A percentile compares a stretch with the other conserved stretches of the same genome.
Evolutionary conservation across 176 grass and related monocot species (phyloP).

Genomic region (Cenchrus americanus): DNA sequence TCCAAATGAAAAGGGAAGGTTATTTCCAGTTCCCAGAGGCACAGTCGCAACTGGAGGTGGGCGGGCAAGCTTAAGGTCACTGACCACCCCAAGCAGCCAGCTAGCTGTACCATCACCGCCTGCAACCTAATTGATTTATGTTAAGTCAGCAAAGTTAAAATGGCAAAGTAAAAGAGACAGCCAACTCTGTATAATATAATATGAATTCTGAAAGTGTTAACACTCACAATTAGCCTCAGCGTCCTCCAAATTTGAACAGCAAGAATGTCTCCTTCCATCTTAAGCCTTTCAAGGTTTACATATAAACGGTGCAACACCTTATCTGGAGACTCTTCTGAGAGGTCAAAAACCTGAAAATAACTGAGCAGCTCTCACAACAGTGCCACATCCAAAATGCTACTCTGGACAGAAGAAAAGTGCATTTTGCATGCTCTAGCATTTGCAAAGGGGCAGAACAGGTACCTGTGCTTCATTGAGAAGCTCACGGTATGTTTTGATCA

Average conservation of each 20-base stretch:
- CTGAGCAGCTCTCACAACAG: constrained; percentile 21
- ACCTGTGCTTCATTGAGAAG: constrained; percentile 87
- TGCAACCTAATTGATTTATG: constrained; percentile 75
- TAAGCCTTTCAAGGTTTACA: constrained; percentile 83
- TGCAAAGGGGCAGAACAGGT: constrained; percentile 27
- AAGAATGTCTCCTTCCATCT: constrained; percentile 50
- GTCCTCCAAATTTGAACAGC: constrained; percentile 68
- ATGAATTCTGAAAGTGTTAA: constrained; percentile 36
- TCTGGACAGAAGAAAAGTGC: background rate
- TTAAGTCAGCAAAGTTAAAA: constrained; percentile 28
- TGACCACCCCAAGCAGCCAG: constrained; percentile 94
- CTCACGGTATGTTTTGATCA: constrained; percentile 77
- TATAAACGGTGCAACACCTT: constrained; percentile 82
- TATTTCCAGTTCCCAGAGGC: constrained; percentile 95
- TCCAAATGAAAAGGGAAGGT: constrained; percentile 96
- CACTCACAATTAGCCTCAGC: constrained; percentile 90
- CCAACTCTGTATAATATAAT: constrained; percentile 20
- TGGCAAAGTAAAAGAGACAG: constrained; percentile 9
- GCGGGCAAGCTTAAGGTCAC: constrained; percentile 77
- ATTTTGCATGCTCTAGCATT: background rate
- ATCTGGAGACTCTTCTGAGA: constrained; percentile 86
- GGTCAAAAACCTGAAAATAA: constrained; percentile 82
- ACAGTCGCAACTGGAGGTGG: constrained; percentile 86
- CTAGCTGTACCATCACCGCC: constrained; percentile 96
- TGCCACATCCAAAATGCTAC: constrained; percentile 23